These are phyloP conservation scores for Anisodus acutangulus DNA, from an alignment of 257 asterid genomes.

Conservation along the genomic window DNA sequence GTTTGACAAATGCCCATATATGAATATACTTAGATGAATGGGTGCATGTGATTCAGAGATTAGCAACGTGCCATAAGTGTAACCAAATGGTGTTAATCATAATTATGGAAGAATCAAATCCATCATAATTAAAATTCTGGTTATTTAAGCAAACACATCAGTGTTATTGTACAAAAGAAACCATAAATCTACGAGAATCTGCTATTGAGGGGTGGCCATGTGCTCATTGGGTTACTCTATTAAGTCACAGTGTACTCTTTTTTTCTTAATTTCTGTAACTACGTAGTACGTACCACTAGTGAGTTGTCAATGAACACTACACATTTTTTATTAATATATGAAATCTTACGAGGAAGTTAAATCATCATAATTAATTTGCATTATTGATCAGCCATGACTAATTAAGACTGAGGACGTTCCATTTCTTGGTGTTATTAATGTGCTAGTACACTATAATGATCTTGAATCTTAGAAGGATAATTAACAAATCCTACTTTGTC, in stretches of 20 bases:
- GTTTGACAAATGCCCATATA: background rate
- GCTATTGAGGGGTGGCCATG: constrained; percentile 24
- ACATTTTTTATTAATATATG: background rate
- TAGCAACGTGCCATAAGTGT: constrained; percentile 15
- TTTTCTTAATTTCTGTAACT: background rate
- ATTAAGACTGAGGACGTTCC: background rate
- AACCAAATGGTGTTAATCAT: constrained; percentile 4
- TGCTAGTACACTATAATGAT: background rate
- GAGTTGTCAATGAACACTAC: constrained; percentile 23
- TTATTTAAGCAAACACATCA: constrained; percentile 9
- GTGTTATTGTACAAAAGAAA: background rate
- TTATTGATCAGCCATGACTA: background rate
- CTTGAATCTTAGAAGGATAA: constrained; percentile 3
- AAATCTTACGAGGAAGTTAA: background rate
- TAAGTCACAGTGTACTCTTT: background rate
- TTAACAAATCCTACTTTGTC: background rate
- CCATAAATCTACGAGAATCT: constrained; percentile 12
- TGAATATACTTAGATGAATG: background rate
- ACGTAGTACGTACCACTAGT: background rate
- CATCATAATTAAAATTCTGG: background rate
- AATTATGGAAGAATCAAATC: constrained; percentile 22
- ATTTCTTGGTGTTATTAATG: background rate
- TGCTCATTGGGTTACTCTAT: constrained; percentile 14
- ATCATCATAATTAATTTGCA: background rate
- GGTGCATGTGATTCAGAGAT: background rate